Percentiles rank a stretch among this genome's conserved stretches.
Evolutionary conservation across 2,329 filamentous ascomycete species (phyloP).

Genomic region (Chaetomiaceae sp.): DNA sequence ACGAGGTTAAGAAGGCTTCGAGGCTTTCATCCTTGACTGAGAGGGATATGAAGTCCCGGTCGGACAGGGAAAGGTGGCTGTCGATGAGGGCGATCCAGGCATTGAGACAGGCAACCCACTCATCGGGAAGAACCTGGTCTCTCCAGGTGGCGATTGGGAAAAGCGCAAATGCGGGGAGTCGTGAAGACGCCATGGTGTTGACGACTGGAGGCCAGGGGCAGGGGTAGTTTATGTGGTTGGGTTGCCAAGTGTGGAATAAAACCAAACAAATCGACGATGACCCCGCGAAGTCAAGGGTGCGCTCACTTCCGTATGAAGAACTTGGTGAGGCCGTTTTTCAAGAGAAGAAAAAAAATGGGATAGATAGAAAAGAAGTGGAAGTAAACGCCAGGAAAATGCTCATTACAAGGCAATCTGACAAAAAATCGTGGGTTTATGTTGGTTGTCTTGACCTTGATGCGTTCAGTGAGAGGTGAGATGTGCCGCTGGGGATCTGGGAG

Average conservation of each 20-base stretch:
- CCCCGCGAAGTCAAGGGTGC: not conserved
- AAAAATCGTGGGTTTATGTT: slow-evolving; percentile 1
- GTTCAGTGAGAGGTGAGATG: not conserved
- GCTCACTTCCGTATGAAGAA: no score
- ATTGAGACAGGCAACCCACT: slow-evolving; percentile 74
- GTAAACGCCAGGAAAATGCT: no score
- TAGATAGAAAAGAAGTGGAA: not conserved
- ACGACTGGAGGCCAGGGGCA: not conserved
- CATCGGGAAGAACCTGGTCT: slow-evolving; percentile 57
- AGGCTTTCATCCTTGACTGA: slow-evolving; percentile 55
- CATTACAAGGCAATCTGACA: no score
- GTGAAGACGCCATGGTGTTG: slow-evolving; percentile 14
- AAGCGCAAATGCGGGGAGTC: slow-evolving; percentile 67
- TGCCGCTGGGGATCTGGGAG: no score
- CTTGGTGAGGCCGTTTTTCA: no score
- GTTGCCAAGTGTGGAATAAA: not conserved
- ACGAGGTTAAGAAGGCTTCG: slow-evolving; percentile 60
- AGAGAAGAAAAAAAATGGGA: not conserved
- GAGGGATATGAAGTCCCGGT: slow-evolving; percentile 48
- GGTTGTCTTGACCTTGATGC: not conserved
- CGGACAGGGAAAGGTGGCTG: slow-evolving; percentile 56
- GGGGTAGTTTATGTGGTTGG: no score
- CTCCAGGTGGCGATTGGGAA: slow-evolving; percentile 68
- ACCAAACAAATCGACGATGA: not conserved
- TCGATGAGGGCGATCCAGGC: slow-evolving; percentile 69